Evolutionary conservation across 257 asterid species (phyloP).

Genomic region (Solanum chiquidenum): DNA sequence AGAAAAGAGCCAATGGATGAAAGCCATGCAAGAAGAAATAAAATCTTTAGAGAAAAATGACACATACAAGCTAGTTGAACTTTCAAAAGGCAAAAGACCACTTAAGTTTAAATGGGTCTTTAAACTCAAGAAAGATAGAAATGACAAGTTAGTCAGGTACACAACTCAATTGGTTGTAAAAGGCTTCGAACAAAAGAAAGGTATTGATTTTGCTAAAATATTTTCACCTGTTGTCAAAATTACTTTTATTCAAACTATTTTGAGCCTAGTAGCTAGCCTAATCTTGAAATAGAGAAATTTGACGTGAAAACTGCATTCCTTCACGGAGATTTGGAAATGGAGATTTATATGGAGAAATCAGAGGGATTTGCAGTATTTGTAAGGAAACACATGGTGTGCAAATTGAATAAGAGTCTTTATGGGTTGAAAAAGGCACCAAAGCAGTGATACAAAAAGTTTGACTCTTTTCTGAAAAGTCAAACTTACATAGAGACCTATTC

Average conservation of each 20-base stretch:
- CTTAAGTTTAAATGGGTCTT: no score
- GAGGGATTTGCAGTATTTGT: neutral
- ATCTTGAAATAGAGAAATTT: neutral
- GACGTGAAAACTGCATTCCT: no score
- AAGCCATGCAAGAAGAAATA: no score
- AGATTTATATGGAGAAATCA: neutral
- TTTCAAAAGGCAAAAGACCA: neutral
- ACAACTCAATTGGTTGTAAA: neutral
- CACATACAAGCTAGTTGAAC: neutral
- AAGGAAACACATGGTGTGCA: no score
- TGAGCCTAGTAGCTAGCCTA: neutral
- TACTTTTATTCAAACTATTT: neutral
- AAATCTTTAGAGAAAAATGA: neutral
- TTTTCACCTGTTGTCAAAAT: neutral
- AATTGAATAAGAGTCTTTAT: no score
- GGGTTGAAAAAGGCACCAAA: no score
- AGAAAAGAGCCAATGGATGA: neutral
- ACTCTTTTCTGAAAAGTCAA: no score
- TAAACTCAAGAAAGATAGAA: neutral
- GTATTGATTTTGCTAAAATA: neutral
- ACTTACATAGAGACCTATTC: no score
- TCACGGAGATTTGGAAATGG: no score
- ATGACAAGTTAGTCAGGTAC: neutral
- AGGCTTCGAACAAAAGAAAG: neutral
- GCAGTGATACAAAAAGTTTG: no score